Evolutionary conservation across 495 filamentous ascomycete genomes (phyloP).

Genomic region (Aspergillus kassunensis): DNA sequence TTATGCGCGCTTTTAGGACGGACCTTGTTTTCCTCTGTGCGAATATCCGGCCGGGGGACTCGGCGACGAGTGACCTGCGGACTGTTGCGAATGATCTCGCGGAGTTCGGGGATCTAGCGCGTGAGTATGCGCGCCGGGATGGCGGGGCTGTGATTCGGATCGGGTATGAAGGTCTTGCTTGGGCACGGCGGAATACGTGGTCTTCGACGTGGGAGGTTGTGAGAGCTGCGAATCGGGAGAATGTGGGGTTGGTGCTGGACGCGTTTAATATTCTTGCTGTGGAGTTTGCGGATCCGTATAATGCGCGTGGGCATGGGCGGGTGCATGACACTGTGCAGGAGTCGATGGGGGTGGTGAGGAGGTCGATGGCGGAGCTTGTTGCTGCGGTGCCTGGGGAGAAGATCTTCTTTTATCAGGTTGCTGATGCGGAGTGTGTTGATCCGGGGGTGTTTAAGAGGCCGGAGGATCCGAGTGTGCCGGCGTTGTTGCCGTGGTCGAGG

Average conservation of each 20-base stretch:
- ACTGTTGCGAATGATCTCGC: conserved; percentile 28
- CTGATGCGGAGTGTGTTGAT: conserved; percentile 56
- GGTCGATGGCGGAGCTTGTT: conserved; percentile 43
- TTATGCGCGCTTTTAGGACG: conserved; percentile 36
- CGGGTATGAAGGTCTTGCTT: conserved; percentile 47
- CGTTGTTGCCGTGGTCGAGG: conserved; percentile 31
- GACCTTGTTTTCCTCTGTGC: conserved; percentile 35
- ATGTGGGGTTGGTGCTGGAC: conserved; percentile 65
- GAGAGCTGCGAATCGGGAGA: conserved; percentile 49
- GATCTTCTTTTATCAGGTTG: conserved; percentile 69
- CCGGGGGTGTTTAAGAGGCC: conserved; percentile 31
- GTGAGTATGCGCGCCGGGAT: conserved; percentile 23
- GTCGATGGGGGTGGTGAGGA: conserved; percentile 12
- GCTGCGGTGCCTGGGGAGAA: conserved; percentile 55
- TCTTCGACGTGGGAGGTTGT: conserved; percentile 57
- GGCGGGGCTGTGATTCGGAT: conserved; percentile 28
- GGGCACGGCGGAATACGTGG: conserved; percentile 62
- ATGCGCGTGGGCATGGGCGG: conserved; percentile 25
- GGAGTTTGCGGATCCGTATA: conserved; percentile 63
- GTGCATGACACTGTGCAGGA: conserved; percentile 12
- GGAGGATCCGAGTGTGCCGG: conserved; percentile 19
- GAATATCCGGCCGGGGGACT: conserved; percentile 27
- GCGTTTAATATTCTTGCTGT: conserved; percentile 64
- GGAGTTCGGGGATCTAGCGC: conserved; percentile 30
- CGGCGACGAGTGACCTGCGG: conserved; percentile 28